phyloP scores from a whole-genome alignment of 2,329 filamentous ascomycete genomes.

The Tricladium varicosporioides region DNA sequence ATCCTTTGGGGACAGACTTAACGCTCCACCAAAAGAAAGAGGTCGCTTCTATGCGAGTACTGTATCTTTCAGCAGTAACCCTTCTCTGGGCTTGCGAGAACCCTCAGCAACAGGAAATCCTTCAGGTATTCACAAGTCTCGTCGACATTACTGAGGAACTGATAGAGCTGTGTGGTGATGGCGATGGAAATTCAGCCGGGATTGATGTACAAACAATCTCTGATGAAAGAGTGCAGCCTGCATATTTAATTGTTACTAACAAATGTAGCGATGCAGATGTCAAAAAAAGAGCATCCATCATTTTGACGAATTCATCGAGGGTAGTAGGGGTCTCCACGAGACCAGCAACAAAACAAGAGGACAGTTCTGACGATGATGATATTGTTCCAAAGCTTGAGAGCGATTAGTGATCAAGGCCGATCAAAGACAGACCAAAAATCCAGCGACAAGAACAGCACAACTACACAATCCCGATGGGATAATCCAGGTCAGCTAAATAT shows the following conservation, averaged over 20 bases:
- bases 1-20: not conserved
- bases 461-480: too few relatives aligned
- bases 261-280: not conserved
- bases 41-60: not conserved
- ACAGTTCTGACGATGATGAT: too few relatives aligned
- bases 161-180: not conserved
- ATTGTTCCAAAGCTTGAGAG: too few relatives aligned
- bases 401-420: too few relatives aligned
- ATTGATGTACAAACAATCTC: not conserved
- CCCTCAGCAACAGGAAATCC: not conserved
- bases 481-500: too few relatives aligned
- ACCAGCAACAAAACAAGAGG: too few relatives aligned
- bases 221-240: constrained; percentile 3
- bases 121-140: not conserved
- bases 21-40: not conserved
- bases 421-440: too few relatives aligned
- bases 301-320: not conserved
- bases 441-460: too few relatives aligned
- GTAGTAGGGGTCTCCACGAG: too few relatives aligned
- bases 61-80: constrained; percentile 1
- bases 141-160: not conserved
- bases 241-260: constrained; percentile 1
- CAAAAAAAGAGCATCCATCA: not conserved
- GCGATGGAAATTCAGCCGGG: not conserved
- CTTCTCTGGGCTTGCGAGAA: constrained; percentile 2